Evolutionary conservation across 192 early-diverging fungal genomes (phyloP), one percentile per base, ranked within the genome.

Genomic region (Backusella liffmaniae): DNA sequence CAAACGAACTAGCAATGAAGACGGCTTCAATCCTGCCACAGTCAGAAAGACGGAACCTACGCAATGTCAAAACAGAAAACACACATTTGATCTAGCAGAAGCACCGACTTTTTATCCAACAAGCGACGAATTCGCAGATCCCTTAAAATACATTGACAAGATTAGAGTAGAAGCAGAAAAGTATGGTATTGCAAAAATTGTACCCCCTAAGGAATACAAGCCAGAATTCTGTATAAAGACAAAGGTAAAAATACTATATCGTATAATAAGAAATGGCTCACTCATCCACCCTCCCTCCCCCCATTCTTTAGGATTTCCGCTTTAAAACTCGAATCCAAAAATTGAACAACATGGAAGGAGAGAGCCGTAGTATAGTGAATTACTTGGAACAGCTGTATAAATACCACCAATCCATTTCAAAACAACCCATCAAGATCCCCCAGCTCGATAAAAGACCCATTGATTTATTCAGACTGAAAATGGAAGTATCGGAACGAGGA

Each of bases 261-360:
- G 46, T 16, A 51, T n/a, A 6, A n/a, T 51, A 51, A 3, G 15
- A 51, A 32, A 32, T 32, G 32, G 12, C 16, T 46, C 12, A 46
- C 12, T 46, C 13, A 46, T 16, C 49, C 26, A 26, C 26, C 26
- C 0, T 0, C 26, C 26, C 26, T 0, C 26, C 0, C 26, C 26
- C 26, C 26, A 26, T 26, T 26, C 26, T 26, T 26, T 26, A 26
- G 94, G 84, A 81, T 36, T 99, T 99, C 79, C 89, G 90, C 66
- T 97, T 99, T 84, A 86, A 87, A 62, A 96, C 96, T 16, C 88
- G 97, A 10, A 91, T 94, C 35, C 96, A 97, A 84, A 90, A 90
- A 76, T 89, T 99, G 16, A 97, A 97, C 82, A 91, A 90, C 18
- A 96, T 98, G 86, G 94, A 97, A 74, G 97, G 96, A 44, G 89